A percentile compares a stretch with the other conserved stretches of the same genome.
phyloP scores from a whole-genome alignment of 306 rosid species.

The Cucumis melo region DNA sequence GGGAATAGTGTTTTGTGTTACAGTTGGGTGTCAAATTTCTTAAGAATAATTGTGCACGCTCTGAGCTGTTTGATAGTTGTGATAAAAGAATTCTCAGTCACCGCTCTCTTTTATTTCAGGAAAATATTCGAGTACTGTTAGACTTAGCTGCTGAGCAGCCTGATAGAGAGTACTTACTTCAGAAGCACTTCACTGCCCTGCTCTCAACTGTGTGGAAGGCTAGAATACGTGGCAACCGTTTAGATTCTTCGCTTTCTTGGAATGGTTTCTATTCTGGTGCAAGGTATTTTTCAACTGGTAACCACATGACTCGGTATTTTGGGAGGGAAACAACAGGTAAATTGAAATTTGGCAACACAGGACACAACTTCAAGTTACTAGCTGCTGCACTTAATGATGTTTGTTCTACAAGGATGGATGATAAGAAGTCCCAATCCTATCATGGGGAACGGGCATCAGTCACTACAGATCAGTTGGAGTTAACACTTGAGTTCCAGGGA shows the following conservation, averaged over 20 bases:
- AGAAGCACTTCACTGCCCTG: conserved; percentile 77
- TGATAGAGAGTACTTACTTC: conserved; percentile 65
- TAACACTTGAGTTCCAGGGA: conserved; percentile 45
- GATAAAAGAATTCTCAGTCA: not conserved
- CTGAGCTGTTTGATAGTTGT: not conserved
- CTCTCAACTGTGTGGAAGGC: conserved; percentile 71
- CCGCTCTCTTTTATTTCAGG: conserved; percentile 36
- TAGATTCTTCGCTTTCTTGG: conserved; percentile 24
- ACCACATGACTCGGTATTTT: conserved; percentile 37
- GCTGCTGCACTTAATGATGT: conserved; percentile 58
- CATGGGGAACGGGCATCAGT: conserved; percentile 15
- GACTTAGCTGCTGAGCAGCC: conserved; percentile 76
- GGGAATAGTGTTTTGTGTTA: not conserved
- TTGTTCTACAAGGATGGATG: conserved; percentile 25
- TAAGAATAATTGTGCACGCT: not conserved
- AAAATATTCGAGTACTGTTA: conserved; percentile 57
- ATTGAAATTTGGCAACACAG: conserved; percentile 30
- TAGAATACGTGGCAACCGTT: conserved; percentile 25
- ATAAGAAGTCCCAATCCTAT: conserved; percentile 28
- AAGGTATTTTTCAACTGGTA: conserved; percentile 27
- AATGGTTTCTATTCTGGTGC: conserved; percentile 51
- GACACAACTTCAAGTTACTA: conserved; percentile 43
- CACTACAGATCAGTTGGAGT: conserved; percentile 38
- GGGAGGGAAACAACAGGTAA: conserved; percentile 39
- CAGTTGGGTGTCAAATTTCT: not conserved